Evolutionary conservation across 345 rosid genomes (phyloP).

Genomic region (Euphorbia pulcherrima): DNA sequence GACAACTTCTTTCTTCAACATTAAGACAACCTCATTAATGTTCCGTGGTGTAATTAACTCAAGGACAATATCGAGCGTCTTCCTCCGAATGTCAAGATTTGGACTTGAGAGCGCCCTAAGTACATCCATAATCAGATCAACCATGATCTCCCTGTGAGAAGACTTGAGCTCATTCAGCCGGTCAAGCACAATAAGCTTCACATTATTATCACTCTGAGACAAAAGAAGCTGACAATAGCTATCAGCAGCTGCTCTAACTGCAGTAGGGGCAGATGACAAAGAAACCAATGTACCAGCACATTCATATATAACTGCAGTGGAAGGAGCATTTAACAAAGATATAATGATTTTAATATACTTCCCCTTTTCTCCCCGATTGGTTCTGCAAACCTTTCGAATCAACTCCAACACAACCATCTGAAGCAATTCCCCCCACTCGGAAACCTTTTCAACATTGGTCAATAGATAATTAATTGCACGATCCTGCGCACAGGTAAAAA

Average conservation of each 20-base stretch:
- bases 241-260: slow-evolving; percentile 76
- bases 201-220: slow-evolving; percentile 88
- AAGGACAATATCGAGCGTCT: slow-evolving; percentile 78
- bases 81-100: slow-evolving; percentile 74
- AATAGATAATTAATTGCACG: slow-evolving; percentile 58
- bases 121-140: slow-evolving; percentile 81
- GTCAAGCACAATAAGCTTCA: slow-evolving; percentile 84
- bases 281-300: slow-evolving; percentile 82
- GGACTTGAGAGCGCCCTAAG: slow-evolving; percentile 92
- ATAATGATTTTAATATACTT: slow-evolving; percentile 69
- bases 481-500: slow-evolving; percentile 65
- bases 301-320: slow-evolving; percentile 67
- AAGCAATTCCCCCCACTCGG: slow-evolving; percentile 69
- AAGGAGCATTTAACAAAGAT: slow-evolving; percentile 65
- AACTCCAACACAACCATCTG: slow-evolving; percentile 77
- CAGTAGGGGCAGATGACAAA: slow-evolving; percentile 85
- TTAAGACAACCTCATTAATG: slow-evolving; percentile 70
- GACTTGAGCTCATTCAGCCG: slow-evolving; percentile 68
- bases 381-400: slow-evolving; percentile 68
- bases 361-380: slow-evolving; percentile 60
- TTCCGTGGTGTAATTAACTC: slow-evolving; percentile 75
- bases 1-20: slow-evolving; percentile 83
- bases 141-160: slow-evolving; percentile 73
- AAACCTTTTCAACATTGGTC: slow-evolving; percentile 59
- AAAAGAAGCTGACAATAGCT: slow-evolving; percentile 79